Evolutionary conservation across 371 early-diverging fungal species (phyloP).

Genomic region (Phascolomyces articulosus): DNA sequence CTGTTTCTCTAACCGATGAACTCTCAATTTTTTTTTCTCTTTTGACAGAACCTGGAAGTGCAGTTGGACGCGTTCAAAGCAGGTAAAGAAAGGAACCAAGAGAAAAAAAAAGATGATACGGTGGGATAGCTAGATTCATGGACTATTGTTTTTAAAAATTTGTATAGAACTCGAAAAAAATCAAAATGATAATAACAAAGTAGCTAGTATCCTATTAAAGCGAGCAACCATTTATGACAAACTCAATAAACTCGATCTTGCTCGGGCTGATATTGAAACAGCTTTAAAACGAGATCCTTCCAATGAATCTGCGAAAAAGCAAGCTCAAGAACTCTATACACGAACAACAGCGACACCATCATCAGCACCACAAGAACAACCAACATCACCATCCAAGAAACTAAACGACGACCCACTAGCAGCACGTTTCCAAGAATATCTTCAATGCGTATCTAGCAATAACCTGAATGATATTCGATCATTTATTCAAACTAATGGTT

Average conservation of each 20-base stretch:
- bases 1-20: neutral
- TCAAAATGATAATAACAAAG: constrained; percentile 20
- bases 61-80: constrained; percentile 1
- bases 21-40: too few species aligned
- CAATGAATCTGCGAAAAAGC: constrained; percentile 34
- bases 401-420: constrained; percentile 15
- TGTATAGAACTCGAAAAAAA: constrained; percentile 20
- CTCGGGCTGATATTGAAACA: constrained; percentile 39
- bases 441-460: constrained; percentile 17
- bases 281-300: constrained; percentile 39
- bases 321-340: constrained; percentile 21
- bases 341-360: neutral
- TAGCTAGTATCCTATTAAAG: constrained; percentile 26
- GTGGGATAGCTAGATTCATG: too few species aligned
- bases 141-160: neutral
- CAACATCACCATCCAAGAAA: neutral
- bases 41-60: neutral
- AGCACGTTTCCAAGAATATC: constrained; percentile 19
- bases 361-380: neutral
- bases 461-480: constrained; percentile 15
- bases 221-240: constrained; percentile 40
- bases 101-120: too few species aligned
- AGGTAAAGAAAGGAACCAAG: neutral
- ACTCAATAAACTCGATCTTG: constrained; percentile 29
- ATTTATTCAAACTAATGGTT: constrained; percentile 33